These are phyloP conservation scores for Umbelopsis vinacea DNA, from an alignment of 192 early-diverging fungal species.

Conservation along the genomic window DNA sequence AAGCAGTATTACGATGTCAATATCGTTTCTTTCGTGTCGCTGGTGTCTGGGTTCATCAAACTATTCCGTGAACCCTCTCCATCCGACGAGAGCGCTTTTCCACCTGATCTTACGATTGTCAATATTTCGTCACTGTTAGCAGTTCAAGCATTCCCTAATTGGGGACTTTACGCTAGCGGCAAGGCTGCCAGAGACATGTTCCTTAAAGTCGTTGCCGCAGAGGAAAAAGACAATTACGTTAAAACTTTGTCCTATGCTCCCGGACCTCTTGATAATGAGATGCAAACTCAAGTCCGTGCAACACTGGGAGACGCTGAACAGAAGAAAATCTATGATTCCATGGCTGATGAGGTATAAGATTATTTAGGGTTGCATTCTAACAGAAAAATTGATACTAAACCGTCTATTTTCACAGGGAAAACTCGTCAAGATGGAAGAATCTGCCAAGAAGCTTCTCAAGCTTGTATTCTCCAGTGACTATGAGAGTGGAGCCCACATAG, in stretches of 20 bases:
- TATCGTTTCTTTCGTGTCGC: slow-evolving; percentile 57
- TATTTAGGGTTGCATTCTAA: background rate
- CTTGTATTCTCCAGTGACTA: slow-evolving; percentile 63
- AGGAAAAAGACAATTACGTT: slow-evolving; percentile 57
- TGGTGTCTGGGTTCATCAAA: slow-evolving; percentile 51
- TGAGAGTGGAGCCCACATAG: slow-evolving; percentile 69
- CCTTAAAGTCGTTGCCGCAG: slow-evolving; percentile 69
- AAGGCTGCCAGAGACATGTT: slow-evolving; percentile 87
- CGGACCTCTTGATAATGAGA: slow-evolving; percentile 84
- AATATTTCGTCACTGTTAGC: slow-evolving; percentile 83
- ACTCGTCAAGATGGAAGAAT: slow-evolving; percentile 69
- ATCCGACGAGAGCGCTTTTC: slow-evolving; percentile 7
- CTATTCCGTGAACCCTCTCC: slow-evolving; percentile 25
- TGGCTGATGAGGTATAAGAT: slow-evolving; percentile 59
- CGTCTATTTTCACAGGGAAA: slow-evolving; percentile 43
- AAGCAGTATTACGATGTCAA: slow-evolving; percentile 59
- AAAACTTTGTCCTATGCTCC: slow-evolving; percentile 86
- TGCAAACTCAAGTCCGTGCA: slow-evolving; percentile 76
- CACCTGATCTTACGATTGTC: slow-evolving; percentile 53
- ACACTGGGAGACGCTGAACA: slow-evolving; percentile 71
- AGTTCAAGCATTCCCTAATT: slow-evolving; percentile 74
- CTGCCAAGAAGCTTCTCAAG: slow-evolving; percentile 63
- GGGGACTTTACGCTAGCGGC: slow-evolving; percentile 78
- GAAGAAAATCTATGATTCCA: slow-evolving; percentile 58
- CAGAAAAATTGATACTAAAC: background rate